phyloP scores from a whole-genome alignment of 805 yeast species.

The Millerozyma miso region DNA sequence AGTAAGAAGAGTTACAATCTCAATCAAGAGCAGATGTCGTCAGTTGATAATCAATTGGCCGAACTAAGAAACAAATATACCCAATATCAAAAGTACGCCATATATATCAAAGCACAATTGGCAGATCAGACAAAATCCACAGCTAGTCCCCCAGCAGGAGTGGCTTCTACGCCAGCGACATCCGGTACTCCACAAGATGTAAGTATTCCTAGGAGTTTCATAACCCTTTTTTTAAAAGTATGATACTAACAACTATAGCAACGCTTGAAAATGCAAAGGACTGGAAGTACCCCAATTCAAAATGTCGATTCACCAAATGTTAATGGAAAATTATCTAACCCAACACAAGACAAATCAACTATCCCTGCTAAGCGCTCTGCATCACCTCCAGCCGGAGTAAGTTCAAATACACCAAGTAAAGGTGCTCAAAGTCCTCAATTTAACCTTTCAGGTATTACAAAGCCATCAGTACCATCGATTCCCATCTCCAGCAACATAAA shows the following conservation, averaged over 20 bases:
- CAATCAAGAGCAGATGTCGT: conserved; percentile 41
- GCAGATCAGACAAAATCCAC: conserved; percentile 25
- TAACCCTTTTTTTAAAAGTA: background rate
- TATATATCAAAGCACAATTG: conserved; percentile 41
- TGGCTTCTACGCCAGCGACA: conserved; percentile 7
- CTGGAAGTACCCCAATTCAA: background rate
- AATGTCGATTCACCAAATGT: background rate
- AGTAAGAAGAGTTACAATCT: conserved; percentile 42
- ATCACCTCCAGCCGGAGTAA: conserved; percentile 9
- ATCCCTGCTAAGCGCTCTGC: conserved; percentile 3
- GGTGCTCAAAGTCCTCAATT: conserved; percentile 16
- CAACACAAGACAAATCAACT: conserved; percentile 6
- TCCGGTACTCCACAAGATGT: conserved; percentile 8
- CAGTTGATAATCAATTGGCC: conserved; percentile 46
- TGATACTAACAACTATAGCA: conserved; percentile 1
- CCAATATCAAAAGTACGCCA: conserved; percentile 48
- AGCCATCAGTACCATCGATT: conserved; percentile 58
- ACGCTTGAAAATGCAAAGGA: background rate
- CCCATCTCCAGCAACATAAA: conserved; percentile 69
- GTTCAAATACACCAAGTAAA: conserved; percentile 6
- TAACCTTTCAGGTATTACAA: conserved; percentile 38
- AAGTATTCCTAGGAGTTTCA: background rate
- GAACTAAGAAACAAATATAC: conserved; percentile 44
- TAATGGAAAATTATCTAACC: background rate
- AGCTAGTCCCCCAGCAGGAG: conserved; percentile 5